A percentile compares a stretch with the other conserved stretches of the same genome.
phyloP scores from a whole-genome alignment of 2,329 filamentous ascomycete genomes.

The Exophiala mesophila region DNA sequence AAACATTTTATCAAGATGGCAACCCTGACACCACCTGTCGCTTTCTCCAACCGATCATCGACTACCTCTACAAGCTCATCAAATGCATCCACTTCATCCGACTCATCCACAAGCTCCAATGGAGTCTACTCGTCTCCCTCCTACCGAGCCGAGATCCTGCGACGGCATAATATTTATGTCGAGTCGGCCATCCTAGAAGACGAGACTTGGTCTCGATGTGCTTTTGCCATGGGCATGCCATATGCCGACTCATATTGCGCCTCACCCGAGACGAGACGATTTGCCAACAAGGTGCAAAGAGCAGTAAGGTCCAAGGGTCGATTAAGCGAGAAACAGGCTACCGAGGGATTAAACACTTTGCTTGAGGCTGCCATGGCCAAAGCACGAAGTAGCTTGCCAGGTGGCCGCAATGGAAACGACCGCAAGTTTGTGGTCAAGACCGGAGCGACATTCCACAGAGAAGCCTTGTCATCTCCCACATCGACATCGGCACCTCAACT shows the following conservation, averaged over 20 bases:
- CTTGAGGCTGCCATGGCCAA: slow-evolving; percentile 9
- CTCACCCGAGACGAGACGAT: slow-evolving; percentile 13
- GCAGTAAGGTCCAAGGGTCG: background rate
- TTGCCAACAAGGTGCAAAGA: slow-evolving; percentile 14
- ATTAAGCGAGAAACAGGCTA: slow-evolving; percentile 6
- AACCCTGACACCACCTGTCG: background rate
- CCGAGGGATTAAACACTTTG: slow-evolving; percentile 11
- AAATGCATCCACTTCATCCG: background rate
- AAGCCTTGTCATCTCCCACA: slow-evolving; percentile 12
- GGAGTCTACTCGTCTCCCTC: slow-evolving; percentile 9
- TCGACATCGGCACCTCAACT: slow-evolving; percentile 1
- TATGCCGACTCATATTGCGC: slow-evolving; percentile 7
- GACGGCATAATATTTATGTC: slow-evolving; percentile 14
- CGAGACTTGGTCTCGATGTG: slow-evolving; percentile 14
- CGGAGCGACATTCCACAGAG: slow-evolving; percentile 9
- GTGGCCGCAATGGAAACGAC: background rate
- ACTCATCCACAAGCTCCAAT: background rate
- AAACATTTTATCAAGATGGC: background rate
- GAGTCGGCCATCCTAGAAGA: slow-evolving; percentile 8
- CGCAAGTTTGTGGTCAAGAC: slow-evolving; percentile 11
- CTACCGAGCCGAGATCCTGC: slow-evolving; percentile 9
- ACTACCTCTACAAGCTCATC: background rate
- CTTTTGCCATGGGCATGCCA: slow-evolving; percentile 17
- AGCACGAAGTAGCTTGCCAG: slow-evolving; percentile 2
- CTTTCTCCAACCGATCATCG: background rate